A percentile compares a stretch with the other conserved stretches of the same genome.
phyloP scores from a whole-genome alignment of 495 filamentous ascomycete genomes.

The Jackrogersella minutella region DNA sequence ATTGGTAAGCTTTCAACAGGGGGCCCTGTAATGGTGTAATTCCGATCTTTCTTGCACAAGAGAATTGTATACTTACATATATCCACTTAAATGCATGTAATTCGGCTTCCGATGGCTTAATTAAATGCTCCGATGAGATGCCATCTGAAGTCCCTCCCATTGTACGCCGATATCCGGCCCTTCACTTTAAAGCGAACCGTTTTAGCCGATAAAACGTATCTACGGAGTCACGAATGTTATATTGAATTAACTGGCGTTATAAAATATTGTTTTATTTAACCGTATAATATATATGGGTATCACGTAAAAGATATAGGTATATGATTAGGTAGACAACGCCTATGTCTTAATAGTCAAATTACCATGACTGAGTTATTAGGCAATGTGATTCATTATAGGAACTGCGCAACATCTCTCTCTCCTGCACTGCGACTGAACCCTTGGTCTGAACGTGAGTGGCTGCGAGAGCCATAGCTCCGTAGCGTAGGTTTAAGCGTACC shows the following conservation, averaged over 20 bases:
- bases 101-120: too few relatives aligned
- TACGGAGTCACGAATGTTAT: not conserved
- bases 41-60: not conserved
- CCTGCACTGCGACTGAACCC: not conserved
- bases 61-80: too few relatives aligned
- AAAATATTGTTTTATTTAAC: not conserved
- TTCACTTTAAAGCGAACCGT: not conserved
- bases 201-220: too few relatives aligned
- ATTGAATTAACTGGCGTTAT: not conserved
- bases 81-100: not conserved
- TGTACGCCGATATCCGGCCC: too few relatives aligned
- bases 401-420: not conserved
- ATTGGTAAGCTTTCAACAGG: slow-evolving; percentile 36
- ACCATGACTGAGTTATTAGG: not conserved
- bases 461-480: not conserved
- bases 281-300: slow-evolving; percentile 5
- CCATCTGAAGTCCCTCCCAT: too few relatives aligned
- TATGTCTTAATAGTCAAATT: not conserved
- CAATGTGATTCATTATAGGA: not conserved
- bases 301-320: not conserved
- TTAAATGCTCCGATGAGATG: too few relatives aligned
- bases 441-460: not conserved
- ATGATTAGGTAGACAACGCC: not conserved
- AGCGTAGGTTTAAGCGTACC: not conserved
- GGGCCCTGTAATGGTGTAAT: not conserved